Percentiles rank a stretch among this genome's conserved stretches.
Evolutionary conservation across 2,329 filamentous ascomycete genomes (phyloP).

Genomic region (Trichophyton benhamiae): DNA sequence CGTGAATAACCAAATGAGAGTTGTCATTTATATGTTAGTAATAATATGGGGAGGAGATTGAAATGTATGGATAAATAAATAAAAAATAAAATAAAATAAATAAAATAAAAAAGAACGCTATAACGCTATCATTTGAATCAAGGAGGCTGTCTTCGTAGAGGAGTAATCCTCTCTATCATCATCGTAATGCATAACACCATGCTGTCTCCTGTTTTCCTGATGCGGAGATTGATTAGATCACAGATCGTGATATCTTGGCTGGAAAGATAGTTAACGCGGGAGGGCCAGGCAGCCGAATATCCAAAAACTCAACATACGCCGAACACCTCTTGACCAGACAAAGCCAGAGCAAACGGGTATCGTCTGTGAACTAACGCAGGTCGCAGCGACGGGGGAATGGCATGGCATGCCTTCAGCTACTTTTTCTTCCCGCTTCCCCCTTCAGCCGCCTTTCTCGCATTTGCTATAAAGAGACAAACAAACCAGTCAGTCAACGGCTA

Average conservation of each 20-base stretch:
- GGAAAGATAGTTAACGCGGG: not conserved
- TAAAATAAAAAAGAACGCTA: not conserved
- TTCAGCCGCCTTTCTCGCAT: not conserved
- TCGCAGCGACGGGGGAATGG: not conserved
- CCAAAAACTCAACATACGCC: too few relatives aligned
- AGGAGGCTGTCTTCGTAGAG: not conserved
- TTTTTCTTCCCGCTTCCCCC: not conserved
- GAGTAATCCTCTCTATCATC: not conserved
- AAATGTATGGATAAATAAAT: not conserved
- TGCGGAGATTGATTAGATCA: not conserved
- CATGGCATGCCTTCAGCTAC: not conserved
- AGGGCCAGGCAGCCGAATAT: not conserved
- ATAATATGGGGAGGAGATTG: not conserved
- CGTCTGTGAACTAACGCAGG: not conserved
- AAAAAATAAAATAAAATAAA: not conserved
- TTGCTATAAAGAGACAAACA: not conserved
- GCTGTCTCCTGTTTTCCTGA: not conserved
- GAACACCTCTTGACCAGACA: not conserved
- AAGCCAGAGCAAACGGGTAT: not conserved
- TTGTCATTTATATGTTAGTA: not conserved
- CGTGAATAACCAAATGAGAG: not conserved
- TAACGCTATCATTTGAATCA: constrained; percentile 6
- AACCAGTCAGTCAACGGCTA: not conserved
- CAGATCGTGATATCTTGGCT: not conserved
- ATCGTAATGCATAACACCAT: not conserved